A percentile compares a stretch with the other conserved stretches of the same genome.
Evolutionary conservation across 2,329 filamentous ascomycete species (phyloP).

Genomic region (Penicillium decumbens): DNA sequence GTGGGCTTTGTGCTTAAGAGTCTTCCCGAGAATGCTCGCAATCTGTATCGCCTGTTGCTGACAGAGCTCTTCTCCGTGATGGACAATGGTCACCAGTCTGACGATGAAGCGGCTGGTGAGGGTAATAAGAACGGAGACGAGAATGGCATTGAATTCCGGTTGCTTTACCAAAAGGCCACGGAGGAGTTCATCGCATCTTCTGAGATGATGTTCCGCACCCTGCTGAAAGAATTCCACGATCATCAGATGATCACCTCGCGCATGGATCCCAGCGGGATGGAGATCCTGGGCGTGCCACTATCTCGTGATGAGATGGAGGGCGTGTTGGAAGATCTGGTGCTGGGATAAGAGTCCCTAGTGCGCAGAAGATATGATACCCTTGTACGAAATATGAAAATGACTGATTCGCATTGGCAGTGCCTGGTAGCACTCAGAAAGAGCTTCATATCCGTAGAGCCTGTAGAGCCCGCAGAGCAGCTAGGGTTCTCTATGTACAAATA

Average conservation of each 20-base stretch:
- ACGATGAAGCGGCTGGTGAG: conserved; percentile 47
- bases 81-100: conserved; percentile 48
- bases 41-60: conserved; percentile 77
- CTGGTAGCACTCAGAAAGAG: not conserved
- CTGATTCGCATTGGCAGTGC: conserved; percentile 9
- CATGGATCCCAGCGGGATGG: conserved; percentile 79
- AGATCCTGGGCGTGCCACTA: conserved; percentile 80
- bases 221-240: conserved; percentile 96
- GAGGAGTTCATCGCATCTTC: conserved; percentile 97
- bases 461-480: not conserved
- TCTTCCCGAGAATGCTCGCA: conserved; percentile 86
- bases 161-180: conserved; percentile 89
- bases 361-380: conserved; percentile 33
- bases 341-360: conserved; percentile 27
- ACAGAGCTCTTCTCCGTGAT: conserved; percentile 73
- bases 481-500: conserved; percentile 14
- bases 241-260: conserved; percentile 93
- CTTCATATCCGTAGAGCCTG: not conserved
- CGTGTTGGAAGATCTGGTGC: conserved; percentile 70
- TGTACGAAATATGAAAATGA: conserved; percentile 18
- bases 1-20: conserved; percentile 86
- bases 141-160: conserved; percentile 77
- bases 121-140: conserved; percentile 34
- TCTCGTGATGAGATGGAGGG: conserved; percentile 81
- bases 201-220: conserved; percentile 88